Base-by-base conservation (phyloP, 345 rosid species). In the Salix brachista region DNA sequence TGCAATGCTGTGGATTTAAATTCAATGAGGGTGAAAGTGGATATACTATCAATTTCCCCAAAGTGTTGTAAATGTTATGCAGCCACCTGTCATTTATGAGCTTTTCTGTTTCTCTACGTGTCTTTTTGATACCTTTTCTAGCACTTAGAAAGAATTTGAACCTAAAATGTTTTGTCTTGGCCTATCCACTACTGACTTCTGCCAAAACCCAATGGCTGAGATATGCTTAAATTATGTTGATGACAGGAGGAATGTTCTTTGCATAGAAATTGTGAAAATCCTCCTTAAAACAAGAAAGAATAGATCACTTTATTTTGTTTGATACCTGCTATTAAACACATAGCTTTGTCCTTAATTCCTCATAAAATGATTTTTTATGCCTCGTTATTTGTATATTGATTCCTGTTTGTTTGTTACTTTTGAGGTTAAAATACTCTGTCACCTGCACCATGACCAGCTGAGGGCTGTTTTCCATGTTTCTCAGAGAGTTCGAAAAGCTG, bases 381-480 rank as follows among this genome's bases (percentile, higher is more conserved):
- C 52, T 46, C 19, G 0, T 25, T 50, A 46, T 30, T n/a, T 69
- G 50, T 3, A 19, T 46, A 62, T 76, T 85, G 69, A 82, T 76
- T 78, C 46, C 34, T 61, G 56, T 73, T 71, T 72, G 41, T 71
- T 26, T 32, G 32, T 76, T 23, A 65, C 70, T 72, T 32, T 89
- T 82, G 30, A 95, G 97, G 95, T 95, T 69, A 92, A 90, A 80
- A 86, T 93, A 71, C 90, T 95, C 9, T 93, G 99, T 75, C 94
- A 91, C 88, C 80, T 95, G 78, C 99, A 95, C 71, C 97, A 95
- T 88, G 99, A 95, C 83, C 94, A 95, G 81, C 86, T 95, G 77
- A 89, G 83, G 85, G 91, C 97, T 4, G 94, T 88, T 74, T 95
- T 95, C 79, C 99, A 95, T 84, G 97, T 93, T 67, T 92, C 96